Evolutionary conservation across 768 basidiomycete species (phyloP), one percentile per base, ranked within the genome.

Genomic region (Calocera viscosa): DNA sequence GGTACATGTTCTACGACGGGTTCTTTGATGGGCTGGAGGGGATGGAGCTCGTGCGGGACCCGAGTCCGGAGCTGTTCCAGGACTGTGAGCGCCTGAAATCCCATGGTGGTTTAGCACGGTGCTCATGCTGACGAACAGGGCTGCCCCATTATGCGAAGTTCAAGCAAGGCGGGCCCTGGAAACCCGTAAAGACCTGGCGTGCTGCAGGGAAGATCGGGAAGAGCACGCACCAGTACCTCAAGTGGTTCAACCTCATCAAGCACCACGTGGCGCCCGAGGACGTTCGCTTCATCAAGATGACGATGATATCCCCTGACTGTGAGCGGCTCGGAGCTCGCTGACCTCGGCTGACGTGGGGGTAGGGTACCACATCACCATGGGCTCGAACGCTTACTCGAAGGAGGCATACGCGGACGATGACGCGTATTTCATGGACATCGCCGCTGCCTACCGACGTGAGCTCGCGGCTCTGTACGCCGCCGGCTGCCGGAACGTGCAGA

Each of bases 291-390:
- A 81, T 90, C 74, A 90, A 91, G 74, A 72, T 90, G 67, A 89
- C 86, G 19, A 78, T 88, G 75, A 85, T 83, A 68, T 83, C 87
- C 0, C 88, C 88, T 2, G 84, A 84, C 38, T 87, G 86, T 85
- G 86, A 83, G 74, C 86, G 87, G 73, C 82, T 87, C 30, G 82
- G 84, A 28, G 86, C 86, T 72, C 87, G 86, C 64, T 80, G 82
- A 83, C 10, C 10, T 19, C 14, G 63, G 39, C 1, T 32, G 28
- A n/a, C n/a, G 34, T 65, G 49, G 71, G 70, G 71, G 73, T 71
- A 68, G 69, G 71, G 10, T 72, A 69, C 53, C 53, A 60, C 30
- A 5, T 60, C 22, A 60, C 30, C 24, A 60, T 60, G 53, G 53
- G 53, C 26, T 14, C 53, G 24, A 60, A 71, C 67, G 70, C 72